Evolutionary conservation across 2,329 filamentous ascomycete species (phyloP).

Genomic region (Chaetomiaceae sp.): DNA sequence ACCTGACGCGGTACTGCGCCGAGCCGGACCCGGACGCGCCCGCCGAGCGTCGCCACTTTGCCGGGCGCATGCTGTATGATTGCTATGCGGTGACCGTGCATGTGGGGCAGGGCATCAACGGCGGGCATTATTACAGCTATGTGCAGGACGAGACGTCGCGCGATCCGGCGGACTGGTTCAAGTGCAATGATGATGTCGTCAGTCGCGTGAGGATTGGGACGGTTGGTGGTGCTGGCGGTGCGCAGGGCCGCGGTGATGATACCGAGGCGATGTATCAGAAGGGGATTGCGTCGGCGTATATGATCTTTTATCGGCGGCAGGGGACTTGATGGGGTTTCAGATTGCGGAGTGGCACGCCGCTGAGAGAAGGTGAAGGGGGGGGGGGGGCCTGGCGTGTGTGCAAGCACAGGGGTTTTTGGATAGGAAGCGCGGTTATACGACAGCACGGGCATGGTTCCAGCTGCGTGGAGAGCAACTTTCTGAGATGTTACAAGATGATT

Average conservation of each 20-base stretch:
- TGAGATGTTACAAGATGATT: no score
- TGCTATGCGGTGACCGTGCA: slow-evolving; percentile 82
- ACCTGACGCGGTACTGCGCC: slow-evolving; percentile 43
- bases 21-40: slow-evolving; percentile 20
- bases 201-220: slow-evolving; percentile 39
- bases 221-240: no score
- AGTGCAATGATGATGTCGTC: slow-evolving; percentile 42
- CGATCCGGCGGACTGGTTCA: slow-evolving; percentile 41
- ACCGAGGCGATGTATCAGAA: slow-evolving; percentile 36
- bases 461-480: no score
- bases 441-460: no score
- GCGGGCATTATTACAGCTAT: slow-evolving; percentile 75
- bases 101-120: slow-evolving; percentile 57
- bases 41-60: slow-evolving; percentile 36
- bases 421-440: no score
- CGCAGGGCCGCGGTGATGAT: slow-evolving; percentile 30
- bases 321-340: no score
- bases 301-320: slow-evolving; percentile 36
- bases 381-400: no score
- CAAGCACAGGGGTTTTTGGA: no score
- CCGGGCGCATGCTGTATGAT: slow-evolving; percentile 66
- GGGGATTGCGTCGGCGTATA: slow-evolving; percentile 39
- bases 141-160: slow-evolving; percentile 51
- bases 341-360: no score
- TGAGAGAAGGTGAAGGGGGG: no score